These are phyloP conservation scores for Neofusicoccum ribis DNA, from an alignment of 2,329 filamentous ascomycete species.

Conservation along the genomic window DNA sequence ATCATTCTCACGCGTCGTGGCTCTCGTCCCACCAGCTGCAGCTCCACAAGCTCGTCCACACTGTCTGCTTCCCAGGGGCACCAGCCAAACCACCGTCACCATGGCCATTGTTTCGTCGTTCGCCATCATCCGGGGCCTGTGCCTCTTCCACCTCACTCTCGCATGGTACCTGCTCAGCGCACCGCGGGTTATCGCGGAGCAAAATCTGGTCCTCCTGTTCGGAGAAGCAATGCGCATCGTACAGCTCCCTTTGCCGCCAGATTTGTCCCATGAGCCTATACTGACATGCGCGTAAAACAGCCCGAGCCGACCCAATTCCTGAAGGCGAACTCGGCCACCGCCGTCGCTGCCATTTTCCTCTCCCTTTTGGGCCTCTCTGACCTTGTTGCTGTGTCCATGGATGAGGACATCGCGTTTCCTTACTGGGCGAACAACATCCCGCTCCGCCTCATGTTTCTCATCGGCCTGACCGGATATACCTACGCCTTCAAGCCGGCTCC, in stretches of 20 bases:
- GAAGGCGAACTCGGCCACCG: constrained; percentile 66
- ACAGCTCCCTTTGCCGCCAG: constrained; percentile 31
- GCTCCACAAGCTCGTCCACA: neutral
- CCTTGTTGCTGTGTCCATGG: constrained; percentile 47
- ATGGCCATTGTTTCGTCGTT: constrained; percentile 83
- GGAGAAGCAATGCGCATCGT: constrained; percentile 84
- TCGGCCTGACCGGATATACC: constrained; percentile 62
- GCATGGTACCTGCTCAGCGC: constrained; percentile 80
- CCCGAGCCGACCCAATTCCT: constrained; percentile 68
- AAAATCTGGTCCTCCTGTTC: constrained; percentile 76
- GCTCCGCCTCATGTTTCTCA: constrained; percentile 65
- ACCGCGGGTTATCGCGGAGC: constrained; percentile 71
- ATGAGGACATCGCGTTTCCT: constrained; percentile 43
- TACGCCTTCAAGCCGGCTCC: constrained; percentile 59
- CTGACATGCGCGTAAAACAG: constrained; percentile 40
- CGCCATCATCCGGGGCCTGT: constrained; percentile 77
- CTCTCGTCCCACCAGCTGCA: neutral
- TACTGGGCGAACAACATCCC: constrained; percentile 58
- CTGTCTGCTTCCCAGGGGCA: neutral
- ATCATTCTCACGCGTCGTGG: neutral
- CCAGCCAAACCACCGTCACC: constrained; percentile 23
- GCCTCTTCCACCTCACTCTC: constrained; percentile 80
- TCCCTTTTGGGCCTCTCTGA: constrained; percentile 57
- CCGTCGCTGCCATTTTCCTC: constrained; percentile 68
- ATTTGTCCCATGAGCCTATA: neutral